Conservation (phyloP, 768 basidiomycete genomes). For the Xerocomus potaroensis region DNA sequence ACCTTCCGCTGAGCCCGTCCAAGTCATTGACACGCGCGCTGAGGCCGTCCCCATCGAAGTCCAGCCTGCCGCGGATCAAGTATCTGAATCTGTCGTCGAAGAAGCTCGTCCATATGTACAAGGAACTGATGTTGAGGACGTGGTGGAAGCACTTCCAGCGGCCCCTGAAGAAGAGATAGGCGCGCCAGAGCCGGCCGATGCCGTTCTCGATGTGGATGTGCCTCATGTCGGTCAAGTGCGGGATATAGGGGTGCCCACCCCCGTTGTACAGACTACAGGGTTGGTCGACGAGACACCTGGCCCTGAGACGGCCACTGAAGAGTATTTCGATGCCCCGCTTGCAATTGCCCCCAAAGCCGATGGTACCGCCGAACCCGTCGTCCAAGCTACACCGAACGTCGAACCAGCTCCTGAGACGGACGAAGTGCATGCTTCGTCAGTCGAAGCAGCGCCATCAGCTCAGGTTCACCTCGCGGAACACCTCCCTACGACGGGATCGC, state of each 20-base stretch:
- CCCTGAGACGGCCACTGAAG: not conserved
- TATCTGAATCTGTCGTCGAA: not conserved
- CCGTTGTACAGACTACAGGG: not conserved
- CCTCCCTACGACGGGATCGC: no score
- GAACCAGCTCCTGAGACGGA: not conserved
- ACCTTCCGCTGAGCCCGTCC: not conserved
- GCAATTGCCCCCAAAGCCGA: no score
- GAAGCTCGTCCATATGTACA: slow-evolving; percentile 3
- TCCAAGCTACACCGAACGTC: not conserved
- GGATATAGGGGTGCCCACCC: not conserved
- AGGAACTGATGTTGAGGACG: not conserved
- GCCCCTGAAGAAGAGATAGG: no score
- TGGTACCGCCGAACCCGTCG: not conserved
- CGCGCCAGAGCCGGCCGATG: no score
- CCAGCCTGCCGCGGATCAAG: slow-evolving; percentile 8
- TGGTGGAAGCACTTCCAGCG: not conserved
- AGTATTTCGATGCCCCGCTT: not conserved
- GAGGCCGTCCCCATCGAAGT: not conserved
- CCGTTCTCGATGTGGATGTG: not conserved
- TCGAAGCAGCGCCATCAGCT: slow-evolving; percentile 6
- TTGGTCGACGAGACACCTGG: slow-evolving; percentile 8
- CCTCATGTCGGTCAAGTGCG: not conserved
- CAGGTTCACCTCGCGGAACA: not conserved
- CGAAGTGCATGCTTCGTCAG: not conserved
- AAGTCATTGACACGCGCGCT: not conserved